Base-by-base conservation (phyloP, 805 yeast species). In the Starmerella gropengiesseri region DNA sequence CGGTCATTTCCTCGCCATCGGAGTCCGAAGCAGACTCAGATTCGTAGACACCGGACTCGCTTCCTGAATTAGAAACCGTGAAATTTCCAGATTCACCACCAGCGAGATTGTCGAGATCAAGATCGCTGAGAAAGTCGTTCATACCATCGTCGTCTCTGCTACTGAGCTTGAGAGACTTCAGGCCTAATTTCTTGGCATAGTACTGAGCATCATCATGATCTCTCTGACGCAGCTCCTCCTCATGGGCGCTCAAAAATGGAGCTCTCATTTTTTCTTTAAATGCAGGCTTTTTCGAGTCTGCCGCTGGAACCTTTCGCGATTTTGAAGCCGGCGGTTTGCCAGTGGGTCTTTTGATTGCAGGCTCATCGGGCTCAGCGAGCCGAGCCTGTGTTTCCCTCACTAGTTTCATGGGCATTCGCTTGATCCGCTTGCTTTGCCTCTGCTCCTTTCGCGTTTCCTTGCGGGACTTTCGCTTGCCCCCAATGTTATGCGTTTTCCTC, bases 201-300 rank as follows among this genome's bases (percentile, higher is more conserved):
- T 79, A 84, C 32, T 71, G 75, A 62, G 82, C 77, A 41, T 87
- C 94, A 44, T 74, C 78, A 46, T 83, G 93, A 51, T 82, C 93
- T 48, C 71, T 68, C 37, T 64, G 62, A 51, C 73, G 55, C 26
- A 70, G 61, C 5, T 71, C 73, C 28, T 66, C 65, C 28, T 76
- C 77, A 4, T 68, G 67, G 2, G 73, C 65, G 6, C 60, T 50
- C 54, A 49, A 37, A 54, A 58, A 45, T 12, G 52, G 46, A 20
- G 45, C 43, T 16, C 21, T 37, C 7, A 49, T 39, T 21, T 43
- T 44, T 31, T 23, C 14, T n/a, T 32, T 25, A 19, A 34, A 22
- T 42, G 18, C 36, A 8, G 19, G 4, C 32, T 22, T 13, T 27
- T 35, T 35, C 8, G 33, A 4, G 5, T 14, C 17, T 21, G n/a